Evolutionary conservation across 140 eudicot species (phyloP).

Genomic region (Senecio squalidus): DNA sequence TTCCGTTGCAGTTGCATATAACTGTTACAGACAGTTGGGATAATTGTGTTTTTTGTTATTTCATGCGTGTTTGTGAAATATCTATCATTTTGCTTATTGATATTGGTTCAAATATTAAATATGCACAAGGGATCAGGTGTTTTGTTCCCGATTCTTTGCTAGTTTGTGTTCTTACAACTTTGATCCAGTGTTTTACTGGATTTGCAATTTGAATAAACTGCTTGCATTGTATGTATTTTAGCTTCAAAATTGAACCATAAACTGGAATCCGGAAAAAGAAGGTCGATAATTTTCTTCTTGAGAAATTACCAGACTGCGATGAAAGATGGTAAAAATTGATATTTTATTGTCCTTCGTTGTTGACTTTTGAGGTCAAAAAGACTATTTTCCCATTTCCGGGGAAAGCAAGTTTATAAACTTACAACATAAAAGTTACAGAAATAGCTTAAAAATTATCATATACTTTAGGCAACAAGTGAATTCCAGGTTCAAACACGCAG

Average conservation of each 20-base stretch:
- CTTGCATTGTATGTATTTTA: slow-evolving; percentile 14
- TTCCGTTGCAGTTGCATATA: slow-evolving; percentile 76
- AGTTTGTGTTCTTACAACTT: slow-evolving; percentile 13
- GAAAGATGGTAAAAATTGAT: slow-evolving; percentile 12
- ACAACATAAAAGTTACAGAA: slow-evolving; percentile 22
- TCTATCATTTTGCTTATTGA: slow-evolving; percentile 7
- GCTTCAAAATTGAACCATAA: neutral
- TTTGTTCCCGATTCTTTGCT: slow-evolving; percentile 16
- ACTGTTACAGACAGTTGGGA: slow-evolving; percentile 63
- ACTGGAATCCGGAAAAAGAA: too few relatives aligned
- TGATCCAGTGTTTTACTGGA: slow-evolving; percentile 1
- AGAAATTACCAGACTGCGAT: neutral
- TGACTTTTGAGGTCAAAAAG: slow-evolving; percentile 17
- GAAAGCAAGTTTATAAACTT: slow-evolving; percentile 13
- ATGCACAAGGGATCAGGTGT: slow-evolving; percentile 13
- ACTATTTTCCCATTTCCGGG: slow-evolving; percentile 14
- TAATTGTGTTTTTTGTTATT: slow-evolving; percentile 8
- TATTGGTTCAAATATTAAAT: slow-evolving; percentile 5
- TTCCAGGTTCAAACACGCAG: neutral
- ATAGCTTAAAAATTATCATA: slow-evolving; percentile 18
- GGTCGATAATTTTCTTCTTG: too few relatives aligned
- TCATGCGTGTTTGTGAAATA: slow-evolving; percentile 13
- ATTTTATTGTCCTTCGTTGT: slow-evolving; percentile 18
- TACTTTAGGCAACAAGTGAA: slow-evolving; percentile 4
- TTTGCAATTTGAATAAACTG: slow-evolving; percentile 25